A percentile compares a stretch with the other conserved stretches of the same genome.
Evolutionary conservation across 495 filamentous ascomycete genomes (phyloP).

Genomic region (Tetracladium marchalianum): DNA sequence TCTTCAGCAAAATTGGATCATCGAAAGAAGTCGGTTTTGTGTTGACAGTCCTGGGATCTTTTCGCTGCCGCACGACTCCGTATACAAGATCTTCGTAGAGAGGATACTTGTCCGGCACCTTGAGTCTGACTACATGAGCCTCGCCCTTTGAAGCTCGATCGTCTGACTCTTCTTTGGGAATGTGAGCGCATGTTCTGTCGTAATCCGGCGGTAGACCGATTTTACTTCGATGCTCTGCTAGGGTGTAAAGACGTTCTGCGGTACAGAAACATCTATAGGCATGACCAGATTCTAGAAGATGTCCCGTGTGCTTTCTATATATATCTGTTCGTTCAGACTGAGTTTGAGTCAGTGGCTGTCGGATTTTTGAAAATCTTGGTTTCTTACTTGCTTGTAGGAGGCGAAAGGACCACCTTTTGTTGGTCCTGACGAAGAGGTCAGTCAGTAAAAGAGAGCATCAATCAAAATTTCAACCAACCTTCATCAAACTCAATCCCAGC

Average conservation of each 20-base stretch:
- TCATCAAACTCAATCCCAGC: conserved; percentile 91
- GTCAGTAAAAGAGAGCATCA: background rate
- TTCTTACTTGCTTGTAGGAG: conserved; percentile 71
- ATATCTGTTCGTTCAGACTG: conserved; percentile 71
- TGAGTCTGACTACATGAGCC: conserved; percentile 68
- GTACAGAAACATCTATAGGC: conserved; percentile 95
- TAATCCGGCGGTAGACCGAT: conserved; percentile 58
- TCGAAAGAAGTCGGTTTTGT: conserved; percentile 38
- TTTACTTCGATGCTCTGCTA: conserved; percentile 48
- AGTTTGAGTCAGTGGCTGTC: conserved; percentile 8
- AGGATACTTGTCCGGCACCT: conserved; percentile 46
- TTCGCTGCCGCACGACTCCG: conserved; percentile 43
- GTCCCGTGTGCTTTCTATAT: conserved; percentile 62
- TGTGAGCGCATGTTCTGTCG: conserved; percentile 61
- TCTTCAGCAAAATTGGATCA: conserved; percentile 80
- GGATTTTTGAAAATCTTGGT: background rate
- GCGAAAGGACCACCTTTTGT: conserved; percentile 68
- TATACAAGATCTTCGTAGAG: conserved; percentile 69
- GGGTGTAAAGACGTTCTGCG: conserved; percentile 52
- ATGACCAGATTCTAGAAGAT: conserved; percentile 57
- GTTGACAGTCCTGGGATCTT: conserved; percentile 23
- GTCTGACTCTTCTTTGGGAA: conserved; percentile 58
- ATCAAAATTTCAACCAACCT: conserved; percentile 36
- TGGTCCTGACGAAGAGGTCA: conserved; percentile 40
- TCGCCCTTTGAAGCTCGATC: conserved; percentile 57